phyloP scores from a whole-genome alignment of 176 grass and related monocot genomes.

The Eremochloa ophiuroides region DNA sequence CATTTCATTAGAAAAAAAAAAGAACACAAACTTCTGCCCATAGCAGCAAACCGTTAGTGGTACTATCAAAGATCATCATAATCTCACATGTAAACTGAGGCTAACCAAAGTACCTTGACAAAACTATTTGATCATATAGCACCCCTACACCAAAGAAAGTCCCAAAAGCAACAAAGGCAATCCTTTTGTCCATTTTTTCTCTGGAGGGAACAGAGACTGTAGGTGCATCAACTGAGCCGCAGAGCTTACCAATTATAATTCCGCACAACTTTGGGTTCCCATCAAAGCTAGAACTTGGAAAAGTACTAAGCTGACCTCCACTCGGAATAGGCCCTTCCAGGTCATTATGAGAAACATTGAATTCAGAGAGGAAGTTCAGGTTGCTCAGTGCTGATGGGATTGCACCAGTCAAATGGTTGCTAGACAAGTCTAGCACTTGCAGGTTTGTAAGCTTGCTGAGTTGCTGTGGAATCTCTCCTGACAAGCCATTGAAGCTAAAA shows the following conservation, averaged over 20 bases:
- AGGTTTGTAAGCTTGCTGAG: constrained; percentile 27
- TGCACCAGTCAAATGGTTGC: constrained; percentile 34
- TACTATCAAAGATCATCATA: not conserved
- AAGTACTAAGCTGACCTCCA: constrained; percentile 41
- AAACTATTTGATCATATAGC: constrained; percentile 11
- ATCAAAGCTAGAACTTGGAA: constrained; percentile 34
- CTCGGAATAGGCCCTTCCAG: constrained; percentile 44
- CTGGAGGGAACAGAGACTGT: not conserved
- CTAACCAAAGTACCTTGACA: constrained; percentile 5
- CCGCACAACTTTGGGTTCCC: constrained; percentile 53
- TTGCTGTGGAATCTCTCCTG: constrained; percentile 18
- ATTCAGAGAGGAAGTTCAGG: constrained; percentile 45
- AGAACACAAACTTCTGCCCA: too few species aligned
- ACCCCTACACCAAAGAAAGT: constrained; percentile 18
- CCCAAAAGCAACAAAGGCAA: constrained; percentile 7
- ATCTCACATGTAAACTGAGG: not conserved
- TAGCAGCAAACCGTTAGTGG: not conserved
- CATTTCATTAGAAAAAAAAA: too few species aligned
- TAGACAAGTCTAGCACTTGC: constrained; percentile 39
- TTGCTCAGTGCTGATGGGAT: constrained; percentile 23
- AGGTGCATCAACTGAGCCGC: not conserved
- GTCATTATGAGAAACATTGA: constrained; percentile 47
- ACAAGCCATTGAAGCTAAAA: constrained; percentile 32
- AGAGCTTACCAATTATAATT: not conserved
- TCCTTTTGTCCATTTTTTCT: not conserved